phyloP scores from a whole-genome alignment of 163 green algal genomes.

The Trebouxia gelatinosa region DNA sequence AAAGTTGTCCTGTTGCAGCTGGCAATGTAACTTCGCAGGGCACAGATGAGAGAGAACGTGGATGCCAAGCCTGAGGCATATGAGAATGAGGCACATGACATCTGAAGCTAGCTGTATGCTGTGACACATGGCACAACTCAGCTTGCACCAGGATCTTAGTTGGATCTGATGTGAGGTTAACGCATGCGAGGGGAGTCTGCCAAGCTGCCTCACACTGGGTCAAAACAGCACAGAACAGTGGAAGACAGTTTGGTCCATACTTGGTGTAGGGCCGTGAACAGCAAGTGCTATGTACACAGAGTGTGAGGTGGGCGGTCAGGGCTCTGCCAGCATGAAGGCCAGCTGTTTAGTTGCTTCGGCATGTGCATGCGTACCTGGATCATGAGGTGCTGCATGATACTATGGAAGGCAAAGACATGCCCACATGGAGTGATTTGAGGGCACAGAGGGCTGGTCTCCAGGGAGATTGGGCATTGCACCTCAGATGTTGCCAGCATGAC shows the following conservation, averaged over 20 bases:
- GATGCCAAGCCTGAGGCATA: no score
- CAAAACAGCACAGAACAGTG: background rate
- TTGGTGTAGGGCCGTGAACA: no score
- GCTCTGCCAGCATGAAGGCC: background rate
- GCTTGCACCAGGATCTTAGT: no score
- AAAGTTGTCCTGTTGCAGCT: no score
- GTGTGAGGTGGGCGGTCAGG: background rate
- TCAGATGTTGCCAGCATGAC: constrained; percentile 58
- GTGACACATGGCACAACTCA: no score
- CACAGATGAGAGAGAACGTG: no score
- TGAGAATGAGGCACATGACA: no score
- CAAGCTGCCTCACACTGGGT: no score
- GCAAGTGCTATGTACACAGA: background rate
- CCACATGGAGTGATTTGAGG: constrained; percentile 91
- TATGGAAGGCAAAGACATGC: constrained; percentile 86
- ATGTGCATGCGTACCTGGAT: constrained; percentile 33
- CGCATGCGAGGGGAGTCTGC: no score
- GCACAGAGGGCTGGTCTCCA: constrained; percentile 73
- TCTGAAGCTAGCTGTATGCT: no score
- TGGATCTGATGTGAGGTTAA: no score
- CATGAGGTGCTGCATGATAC: constrained; percentile 85
- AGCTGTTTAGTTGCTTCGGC: background rate
- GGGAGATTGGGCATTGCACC: constrained; percentile 83
- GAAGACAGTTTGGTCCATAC: background rate
- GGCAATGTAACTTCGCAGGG: no score